These are phyloP conservation scores for Dissophora ornata DNA, from an alignment of 192 early-diverging fungal species.

Conservation along the genomic window DNA sequence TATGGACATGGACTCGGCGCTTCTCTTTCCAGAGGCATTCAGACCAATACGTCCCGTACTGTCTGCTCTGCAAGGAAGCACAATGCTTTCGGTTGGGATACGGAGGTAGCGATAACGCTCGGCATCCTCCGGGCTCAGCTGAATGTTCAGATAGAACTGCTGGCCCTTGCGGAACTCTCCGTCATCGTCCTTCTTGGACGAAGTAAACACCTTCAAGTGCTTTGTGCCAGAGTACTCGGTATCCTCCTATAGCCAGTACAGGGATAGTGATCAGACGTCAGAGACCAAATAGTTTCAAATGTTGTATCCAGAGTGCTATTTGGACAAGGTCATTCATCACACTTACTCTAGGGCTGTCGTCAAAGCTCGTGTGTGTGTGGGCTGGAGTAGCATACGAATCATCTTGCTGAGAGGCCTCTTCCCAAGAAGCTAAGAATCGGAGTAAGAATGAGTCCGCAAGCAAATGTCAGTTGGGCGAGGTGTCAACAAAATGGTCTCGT, in stretches of 20 bases:
- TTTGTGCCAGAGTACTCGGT: constrained; percentile 17
- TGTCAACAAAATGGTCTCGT: background rate
- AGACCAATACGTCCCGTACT: constrained; percentile 32
- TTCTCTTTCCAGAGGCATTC: constrained; percentile 45
- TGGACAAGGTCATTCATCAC: background rate
- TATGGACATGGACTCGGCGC: constrained; percentile 35
- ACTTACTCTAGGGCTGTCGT: constrained; percentile 42
- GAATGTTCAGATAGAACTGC: constrained; percentile 54
- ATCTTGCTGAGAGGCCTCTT: constrained; percentile 30
- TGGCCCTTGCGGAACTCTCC: constrained; percentile 55
- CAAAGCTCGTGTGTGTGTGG: constrained; percentile 46
- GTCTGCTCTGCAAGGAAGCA: constrained; percentile 46
- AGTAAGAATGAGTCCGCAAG: background rate
- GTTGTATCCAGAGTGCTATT: no score
- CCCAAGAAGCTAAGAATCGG: constrained; percentile 36
- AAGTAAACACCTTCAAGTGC: constrained; percentile 41
- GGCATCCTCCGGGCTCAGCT: constrained; percentile 33
- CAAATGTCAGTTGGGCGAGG: background rate
- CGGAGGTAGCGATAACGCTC: constrained; percentile 42
- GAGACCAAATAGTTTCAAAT: no score
- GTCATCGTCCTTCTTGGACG: constrained; percentile 52
- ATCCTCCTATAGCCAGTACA: constrained; percentile 22
- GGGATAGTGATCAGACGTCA: no score
- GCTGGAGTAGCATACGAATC: constrained; percentile 42
- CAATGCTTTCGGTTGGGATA: constrained; percentile 52